Percentiles rank a stretch among this genome's conserved stretches.
phyloP scores from a whole-genome alignment of 441 rosid genomes.

The Lepidium campestre region DNA sequence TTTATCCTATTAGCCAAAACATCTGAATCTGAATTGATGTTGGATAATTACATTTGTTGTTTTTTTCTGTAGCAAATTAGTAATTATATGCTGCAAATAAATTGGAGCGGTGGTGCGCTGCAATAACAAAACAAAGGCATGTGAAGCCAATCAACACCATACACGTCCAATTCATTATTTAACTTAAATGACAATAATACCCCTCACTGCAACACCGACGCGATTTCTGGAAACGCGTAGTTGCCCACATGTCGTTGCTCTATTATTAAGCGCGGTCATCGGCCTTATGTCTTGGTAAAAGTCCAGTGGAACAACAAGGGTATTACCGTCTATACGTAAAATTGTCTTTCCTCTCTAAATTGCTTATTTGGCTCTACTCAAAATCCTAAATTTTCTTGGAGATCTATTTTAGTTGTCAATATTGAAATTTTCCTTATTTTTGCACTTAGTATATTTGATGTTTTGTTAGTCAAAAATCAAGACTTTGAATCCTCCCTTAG shows the following conservation, averaged over 20 bases:
- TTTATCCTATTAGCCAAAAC: not conserved
- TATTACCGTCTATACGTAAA: conserved; percentile 1
- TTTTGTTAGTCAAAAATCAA: not conserved
- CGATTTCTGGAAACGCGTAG: conserved; percentile 10
- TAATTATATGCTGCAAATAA: not conserved
- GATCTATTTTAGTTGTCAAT: conserved; percentile 13
- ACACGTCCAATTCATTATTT: not conserved
- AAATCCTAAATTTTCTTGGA: not conserved
- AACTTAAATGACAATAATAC: not conserved
- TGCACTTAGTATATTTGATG: not conserved
- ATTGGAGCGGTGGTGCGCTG: conserved; percentile 18
- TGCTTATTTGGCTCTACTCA: conserved; percentile 8
- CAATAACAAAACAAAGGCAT: conserved; percentile 13
- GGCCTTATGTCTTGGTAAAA: conserved; percentile 1
- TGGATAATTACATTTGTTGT: not conserved
- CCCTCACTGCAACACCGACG: conserved; percentile 24
- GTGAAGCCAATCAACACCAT: conserved; percentile 28
- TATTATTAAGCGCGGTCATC: conserved; percentile 18
- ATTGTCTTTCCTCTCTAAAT: conserved; percentile 15
- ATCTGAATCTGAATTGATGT: not conserved
- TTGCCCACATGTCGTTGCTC: conserved; percentile 20
- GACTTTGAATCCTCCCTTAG: not conserved
- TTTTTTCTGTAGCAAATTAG: not conserved
- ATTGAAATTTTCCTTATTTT: not conserved
- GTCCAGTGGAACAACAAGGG: not conserved